A percentile compares a stretch with the other conserved stretches of the same genome.
phyloP scores from a whole-genome alignment of 2,329 filamentous ascomycete genomes.

The Talaromyces verruculosus region DNA sequence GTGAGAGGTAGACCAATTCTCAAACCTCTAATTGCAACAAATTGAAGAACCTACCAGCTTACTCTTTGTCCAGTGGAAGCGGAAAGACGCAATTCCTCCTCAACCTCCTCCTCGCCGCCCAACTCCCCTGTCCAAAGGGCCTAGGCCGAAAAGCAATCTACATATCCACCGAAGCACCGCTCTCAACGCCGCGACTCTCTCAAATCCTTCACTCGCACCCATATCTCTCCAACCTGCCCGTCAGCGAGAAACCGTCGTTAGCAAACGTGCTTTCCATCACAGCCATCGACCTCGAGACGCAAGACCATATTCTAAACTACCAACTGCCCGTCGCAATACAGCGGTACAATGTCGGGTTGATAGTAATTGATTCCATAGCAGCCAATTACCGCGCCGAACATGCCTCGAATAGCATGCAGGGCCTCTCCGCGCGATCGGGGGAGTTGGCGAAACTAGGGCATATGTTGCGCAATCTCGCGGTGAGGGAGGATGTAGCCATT shows the following conservation, averaged over 20 bases:
- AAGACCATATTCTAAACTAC: slow-evolving; percentile 91
- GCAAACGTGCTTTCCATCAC: slow-evolving; percentile 76
- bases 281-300: slow-evolving; percentile 85
- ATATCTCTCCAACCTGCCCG: slow-evolving; percentile 50
- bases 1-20: slow-evolving; percentile 68
- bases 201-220: slow-evolving; percentile 74
- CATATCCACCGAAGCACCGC: slow-evolving; percentile 85
- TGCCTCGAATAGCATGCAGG: slow-evolving; percentile 40
- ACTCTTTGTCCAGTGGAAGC: slow-evolving; percentile 60
- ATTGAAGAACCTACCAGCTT: background rate
- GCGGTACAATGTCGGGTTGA: slow-evolving; percentile 72
- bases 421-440: slow-evolving; percentile 70
- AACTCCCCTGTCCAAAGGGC: slow-evolving; percentile 73
- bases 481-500: slow-evolving; percentile 71
- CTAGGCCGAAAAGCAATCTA: slow-evolving; percentile 77
- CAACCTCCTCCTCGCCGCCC: slow-evolving; percentile 76
- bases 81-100: slow-evolving; percentile 96
- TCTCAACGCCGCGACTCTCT: slow-evolving; percentile 76
- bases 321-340: slow-evolving; percentile 84
- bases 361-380: slow-evolving; percentile 88
- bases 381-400: slow-evolving; percentile 93
- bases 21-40: background rate
- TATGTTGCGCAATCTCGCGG: slow-evolving; percentile 73
- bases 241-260: slow-evolving; percentile 60
- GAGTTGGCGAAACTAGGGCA: slow-evolving; percentile 75